Evolutionary conservation across 2,329 filamentous ascomycete species (phyloP).

Genomic region (Microdochium nivale): DNA sequence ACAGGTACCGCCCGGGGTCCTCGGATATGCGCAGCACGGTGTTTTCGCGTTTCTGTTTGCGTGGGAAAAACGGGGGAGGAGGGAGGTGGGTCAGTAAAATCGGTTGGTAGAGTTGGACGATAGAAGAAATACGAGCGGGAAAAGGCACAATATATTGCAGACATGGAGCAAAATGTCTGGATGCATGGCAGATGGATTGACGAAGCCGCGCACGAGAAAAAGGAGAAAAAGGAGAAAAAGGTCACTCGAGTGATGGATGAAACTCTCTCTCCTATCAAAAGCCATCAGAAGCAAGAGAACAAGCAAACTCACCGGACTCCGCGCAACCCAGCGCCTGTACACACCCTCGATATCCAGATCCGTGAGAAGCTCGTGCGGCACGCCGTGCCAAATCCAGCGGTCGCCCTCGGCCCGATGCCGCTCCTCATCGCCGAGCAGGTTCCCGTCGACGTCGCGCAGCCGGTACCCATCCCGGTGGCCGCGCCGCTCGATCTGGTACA

Average conservation of each 20-base stretch:
- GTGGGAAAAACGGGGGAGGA: too few species aligned
- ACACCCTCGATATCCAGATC: conserved; percentile 51
- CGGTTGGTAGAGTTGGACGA: too few species aligned
- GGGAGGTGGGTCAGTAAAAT: too few species aligned
- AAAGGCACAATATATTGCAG: too few species aligned
- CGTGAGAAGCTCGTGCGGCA: conserved; percentile 47
- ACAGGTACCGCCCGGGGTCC: conserved; percentile 65
- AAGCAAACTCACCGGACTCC: conserved; percentile 34
- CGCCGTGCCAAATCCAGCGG: conserved; percentile 43
- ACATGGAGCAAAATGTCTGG: too few species aligned
- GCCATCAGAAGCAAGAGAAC: not conserved
- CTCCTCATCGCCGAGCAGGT: conserved; percentile 43
- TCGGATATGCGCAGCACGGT: conserved; percentile 51
- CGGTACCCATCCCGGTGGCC: conserved; percentile 66
- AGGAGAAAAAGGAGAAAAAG: too few species aligned
- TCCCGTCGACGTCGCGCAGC: conserved; percentile 61
- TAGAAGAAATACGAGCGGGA: too few species aligned
- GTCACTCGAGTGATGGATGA: too few species aligned
- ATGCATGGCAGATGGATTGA: too few species aligned
- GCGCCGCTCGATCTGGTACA: conserved; percentile 63
- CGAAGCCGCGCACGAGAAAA: too few species aligned
- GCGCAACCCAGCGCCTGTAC: conserved; percentile 42
- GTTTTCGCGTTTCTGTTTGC: conserved; percentile 19
- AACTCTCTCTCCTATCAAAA: too few species aligned
- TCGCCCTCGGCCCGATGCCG: conserved; percentile 24